Conservation (phyloP, 2,329 filamentous ascomycete genomes). For the Sclerotinia trifoliorum region DNA sequence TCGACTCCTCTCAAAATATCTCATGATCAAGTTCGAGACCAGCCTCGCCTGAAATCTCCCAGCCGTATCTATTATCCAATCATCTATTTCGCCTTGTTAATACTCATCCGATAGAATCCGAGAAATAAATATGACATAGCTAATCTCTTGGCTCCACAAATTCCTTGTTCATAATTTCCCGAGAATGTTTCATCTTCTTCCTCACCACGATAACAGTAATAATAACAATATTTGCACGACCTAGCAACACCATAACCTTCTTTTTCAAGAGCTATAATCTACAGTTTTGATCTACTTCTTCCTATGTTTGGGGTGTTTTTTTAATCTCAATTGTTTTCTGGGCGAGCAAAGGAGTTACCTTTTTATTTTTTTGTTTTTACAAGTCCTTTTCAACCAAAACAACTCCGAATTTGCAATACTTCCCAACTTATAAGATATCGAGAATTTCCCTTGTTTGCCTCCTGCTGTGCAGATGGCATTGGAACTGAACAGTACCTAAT, state of each 20-base stretch:
- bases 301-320: not conserved
- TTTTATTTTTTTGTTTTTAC: not conserved
- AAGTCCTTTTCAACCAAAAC: not conserved
- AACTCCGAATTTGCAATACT: not conserved
- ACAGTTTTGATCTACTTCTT: not conserved
- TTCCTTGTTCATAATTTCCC: not conserved
- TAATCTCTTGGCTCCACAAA: not conserved
- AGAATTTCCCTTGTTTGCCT: not conserved
- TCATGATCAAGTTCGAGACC: not conserved
- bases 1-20: not conserved
- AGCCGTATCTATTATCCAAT: constrained; percentile 1
- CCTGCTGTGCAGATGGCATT: not conserved
- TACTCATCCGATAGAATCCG: not conserved
- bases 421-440: not conserved
- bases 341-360: not conserved
- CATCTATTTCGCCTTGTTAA: not conserved
- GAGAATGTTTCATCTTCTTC: not conserved
- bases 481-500: not conserved
- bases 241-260: not conserved
- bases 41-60: not conserved
- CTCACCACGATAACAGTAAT: not conserved
- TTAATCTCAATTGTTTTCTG: not conserved
- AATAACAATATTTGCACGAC: not conserved
- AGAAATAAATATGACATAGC: not conserved
- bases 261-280: not conserved